Evolutionary conservation across 2,329 filamentous ascomycete species (phyloP), one percentile per base, ranked within the genome.

Genomic region (Cercospora brassicicola): DNA sequence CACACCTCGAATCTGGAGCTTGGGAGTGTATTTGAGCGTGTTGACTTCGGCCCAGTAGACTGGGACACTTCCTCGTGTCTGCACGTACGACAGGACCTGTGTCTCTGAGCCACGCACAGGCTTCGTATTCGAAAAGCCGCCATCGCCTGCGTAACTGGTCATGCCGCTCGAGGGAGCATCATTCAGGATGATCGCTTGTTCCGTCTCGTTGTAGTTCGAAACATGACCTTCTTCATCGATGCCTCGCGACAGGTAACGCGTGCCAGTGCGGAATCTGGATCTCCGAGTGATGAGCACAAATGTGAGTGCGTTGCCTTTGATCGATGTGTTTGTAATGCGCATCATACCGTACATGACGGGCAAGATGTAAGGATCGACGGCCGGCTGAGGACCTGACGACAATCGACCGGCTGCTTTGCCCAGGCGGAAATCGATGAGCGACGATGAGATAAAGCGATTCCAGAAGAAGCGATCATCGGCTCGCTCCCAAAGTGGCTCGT

Each of bases 201-300:
- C 95, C 0, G 95, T 98, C 84, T 99, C 95, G 78, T 99, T 99
- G 85, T 94, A 99, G 79, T 99, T 99, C 72, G 95, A 93, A n/a
- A 95, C 95, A 78, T 98, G 89, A 26, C 95, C 95, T 69, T 95
- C 86, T 72, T 97, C 94, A 77, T 99, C 94, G 57, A 98, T 88
- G 62, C 95, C 95, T 72, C 95, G 89, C 2, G 95, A 96, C 78
- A 99, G 95, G 82, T 97, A 98, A 77, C 96, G 86, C 15, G 95
- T 98, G 55, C 95, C 95, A 39, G 90, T 94, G 70, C 94, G 88
- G 80, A 95, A 90, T 73, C 96, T 88, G 23, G 94, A 97, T 74
- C 95, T 88, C 70, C 95, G 87, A 28, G 94, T 96, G 75, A 98
- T 94, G 61, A 99, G 86, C 42, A 90, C 88, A 73, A 98, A 88